Evolutionary conservation across 805 yeast genomes (phyloP).

Genomic region (Alloascoidea africana): DNA sequence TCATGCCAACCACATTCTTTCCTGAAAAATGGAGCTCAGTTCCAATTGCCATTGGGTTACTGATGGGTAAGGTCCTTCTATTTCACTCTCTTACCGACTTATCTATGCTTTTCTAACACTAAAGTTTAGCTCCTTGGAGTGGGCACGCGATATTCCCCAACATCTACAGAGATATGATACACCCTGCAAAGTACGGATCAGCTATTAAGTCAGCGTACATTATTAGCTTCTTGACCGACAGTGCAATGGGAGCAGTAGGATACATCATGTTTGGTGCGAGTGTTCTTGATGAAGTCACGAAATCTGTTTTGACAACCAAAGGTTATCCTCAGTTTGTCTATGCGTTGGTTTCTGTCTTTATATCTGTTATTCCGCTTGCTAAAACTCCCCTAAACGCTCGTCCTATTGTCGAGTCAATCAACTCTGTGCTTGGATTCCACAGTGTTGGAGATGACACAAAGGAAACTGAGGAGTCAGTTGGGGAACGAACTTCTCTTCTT

Average conservation of each 20-base stretch:
- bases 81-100: too few species aligned
- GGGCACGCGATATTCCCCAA: slow-evolving; percentile 80
- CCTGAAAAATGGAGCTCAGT: slow-evolving; percentile 41
- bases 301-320: slow-evolving; percentile 46
- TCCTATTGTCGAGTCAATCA: slow-evolving; percentile 65
- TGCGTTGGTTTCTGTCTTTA: slow-evolving; percentile 35
- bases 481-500: slow-evolving; percentile 11
- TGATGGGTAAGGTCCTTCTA: slow-evolving; percentile 23
- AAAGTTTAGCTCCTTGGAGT: slow-evolving; percentile 80
- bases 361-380: slow-evolving; percentile 75
- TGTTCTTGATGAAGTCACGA: slow-evolving; percentile 63
- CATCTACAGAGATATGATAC: slow-evolving; percentile 59
- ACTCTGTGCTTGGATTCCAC: slow-evolving; percentile 28
- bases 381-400: slow-evolving; percentile 74
- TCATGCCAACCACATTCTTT: slow-evolving; percentile 52
- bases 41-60: slow-evolving; percentile 22
- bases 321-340: slow-evolving; percentile 56
- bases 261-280: slow-evolving; percentile 66
- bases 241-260: slow-evolving; percentile 47
- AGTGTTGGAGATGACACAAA: slow-evolving; percentile 12
- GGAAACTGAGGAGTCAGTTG: slow-evolving; percentile 10
- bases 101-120: slow-evolving; percentile 51
- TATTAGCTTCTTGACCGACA: slow-evolving; percentile 43
- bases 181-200: slow-evolving; percentile 41
- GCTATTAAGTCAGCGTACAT: slow-evolving; percentile 41